Base-by-base conservation (phyloP, 2,329 filamentous ascomycete species). In the Zasmidium angulare region DNA sequence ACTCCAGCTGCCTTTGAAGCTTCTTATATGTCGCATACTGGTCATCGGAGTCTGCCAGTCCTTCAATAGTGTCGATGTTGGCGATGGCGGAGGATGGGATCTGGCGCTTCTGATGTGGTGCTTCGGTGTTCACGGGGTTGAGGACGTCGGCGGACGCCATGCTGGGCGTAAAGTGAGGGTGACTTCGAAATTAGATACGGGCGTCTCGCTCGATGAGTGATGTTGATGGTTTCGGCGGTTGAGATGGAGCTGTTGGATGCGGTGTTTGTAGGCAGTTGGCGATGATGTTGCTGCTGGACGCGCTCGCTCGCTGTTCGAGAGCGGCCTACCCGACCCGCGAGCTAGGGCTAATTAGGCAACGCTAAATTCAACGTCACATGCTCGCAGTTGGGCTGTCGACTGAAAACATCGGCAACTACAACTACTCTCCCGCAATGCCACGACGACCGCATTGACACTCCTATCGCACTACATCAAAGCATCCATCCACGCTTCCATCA, bases 1-100 rank as follows among this genome's bases (percentile, higher is more conserved):
- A 98, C 87, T 99, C 95, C 69, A 98, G 81, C 81, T 98, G 93
- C 75, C 93, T 85, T 79, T 99, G 93, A 65, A 98, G 86, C 82
- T 96, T 95, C 84, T 99, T 99, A 77, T 98, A 84, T 46, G 89
- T 92, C 54, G 90, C 91, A 77, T 99, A 99, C 75, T 98, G 93
- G 76, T 98, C 93, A 66, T 87, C 90, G 52, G 87, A 88, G 71
- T 96, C 92, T 57, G 86, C 84, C 63, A 92, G 82, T 61, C 91
- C 92, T 77, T 97, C 93, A 65, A 97, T 87, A 68, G 89, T 88
- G 75, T 96, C 92, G 77, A 96, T 89, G 77, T 90, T 93, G 46
- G 91, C 90, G 78, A 96, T 95, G 71, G 89, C 87, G 63, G 86
- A 80, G 62, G 88, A 89, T 53, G 88, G 86, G 70, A 87, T 83